Conservation (phyloP, 75 land plant species). For the Azolla pinnata region DNA sequence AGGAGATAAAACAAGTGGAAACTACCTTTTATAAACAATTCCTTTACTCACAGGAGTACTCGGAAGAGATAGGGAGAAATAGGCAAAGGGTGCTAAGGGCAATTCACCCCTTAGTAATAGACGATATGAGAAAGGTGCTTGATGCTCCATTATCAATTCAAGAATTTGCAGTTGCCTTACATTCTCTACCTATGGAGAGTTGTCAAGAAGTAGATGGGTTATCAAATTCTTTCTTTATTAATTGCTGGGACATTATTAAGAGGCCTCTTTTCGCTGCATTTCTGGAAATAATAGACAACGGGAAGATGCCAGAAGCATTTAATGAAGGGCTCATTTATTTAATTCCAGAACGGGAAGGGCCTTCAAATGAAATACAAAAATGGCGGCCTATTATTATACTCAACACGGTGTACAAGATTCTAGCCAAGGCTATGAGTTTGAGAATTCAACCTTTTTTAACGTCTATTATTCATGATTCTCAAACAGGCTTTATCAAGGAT, state of each 20-base stretch:
- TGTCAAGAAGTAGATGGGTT: background rate
- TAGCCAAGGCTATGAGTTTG: background rate
- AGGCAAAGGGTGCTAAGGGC: background rate
- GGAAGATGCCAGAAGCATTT: background rate
- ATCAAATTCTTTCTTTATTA: background rate
- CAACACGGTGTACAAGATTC: background rate
- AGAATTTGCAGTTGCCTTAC: background rate
- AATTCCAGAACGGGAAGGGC: background rate
- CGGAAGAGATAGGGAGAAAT: background rate
- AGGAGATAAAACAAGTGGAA: background rate
- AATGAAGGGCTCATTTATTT: background rate
- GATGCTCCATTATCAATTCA: background rate
- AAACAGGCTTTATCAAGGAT: background rate
- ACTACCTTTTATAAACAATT: background rate
- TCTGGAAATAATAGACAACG: background rate
- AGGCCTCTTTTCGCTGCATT: background rate
- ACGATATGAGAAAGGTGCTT: constrained; percentile 1
- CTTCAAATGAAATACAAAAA: too few species aligned
- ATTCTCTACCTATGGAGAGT: background rate
- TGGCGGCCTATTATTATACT: background rate
- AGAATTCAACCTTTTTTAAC: background rate
- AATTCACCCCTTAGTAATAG: background rate
- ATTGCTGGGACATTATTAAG: background rate
- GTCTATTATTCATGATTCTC: background rate
- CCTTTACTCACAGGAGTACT: background rate